Percentiles rank a stretch among this genome's conserved stretches.
Conservation (phyloP, 345 rosid species). For the Populus ilicifolia region DNA sequence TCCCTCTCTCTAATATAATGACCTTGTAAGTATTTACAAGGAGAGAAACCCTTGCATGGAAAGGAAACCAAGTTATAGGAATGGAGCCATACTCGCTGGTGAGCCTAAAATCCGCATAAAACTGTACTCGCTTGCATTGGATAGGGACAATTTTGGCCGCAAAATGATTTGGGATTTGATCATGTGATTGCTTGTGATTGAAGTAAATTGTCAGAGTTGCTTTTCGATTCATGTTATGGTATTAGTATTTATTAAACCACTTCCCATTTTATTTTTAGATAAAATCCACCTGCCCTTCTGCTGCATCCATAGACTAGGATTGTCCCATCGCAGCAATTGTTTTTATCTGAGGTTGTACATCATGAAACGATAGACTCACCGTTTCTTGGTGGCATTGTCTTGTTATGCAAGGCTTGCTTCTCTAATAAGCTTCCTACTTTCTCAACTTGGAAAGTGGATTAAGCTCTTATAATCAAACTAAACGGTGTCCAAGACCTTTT, state of each 20-base stretch:
- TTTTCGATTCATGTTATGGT: neutral
- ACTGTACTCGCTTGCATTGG: neutral
- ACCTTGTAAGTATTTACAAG: neutral
- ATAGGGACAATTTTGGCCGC: neutral
- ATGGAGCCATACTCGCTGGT: neutral
- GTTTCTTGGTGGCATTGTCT: neutral
- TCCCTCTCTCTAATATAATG: neutral
- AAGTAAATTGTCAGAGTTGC: slow-evolving; percentile 1
- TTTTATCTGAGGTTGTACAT: too few relatives aligned
- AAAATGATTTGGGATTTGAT: neutral
- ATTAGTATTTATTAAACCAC: neutral
- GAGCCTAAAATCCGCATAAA: neutral
- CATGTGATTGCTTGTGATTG: neutral
- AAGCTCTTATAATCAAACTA: neutral
- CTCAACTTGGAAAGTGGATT: neutral
- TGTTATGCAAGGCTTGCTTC: neutral
- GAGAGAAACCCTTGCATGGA: slow-evolving; percentile 9
- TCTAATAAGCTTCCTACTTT: neutral
- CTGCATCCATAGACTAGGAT: neutral
- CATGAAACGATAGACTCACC: too few relatives aligned
- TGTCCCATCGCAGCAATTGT: neutral
- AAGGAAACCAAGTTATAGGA: neutral
- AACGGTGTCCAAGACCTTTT: too few relatives aligned
- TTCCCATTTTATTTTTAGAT: neutral
- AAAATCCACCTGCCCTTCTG: too few relatives aligned